These are phyloP conservation scores for Aschersonia sp. DNA, from an alignment of 2,329 filamentous ascomycete genomes.

Conservation along the genomic window DNA sequence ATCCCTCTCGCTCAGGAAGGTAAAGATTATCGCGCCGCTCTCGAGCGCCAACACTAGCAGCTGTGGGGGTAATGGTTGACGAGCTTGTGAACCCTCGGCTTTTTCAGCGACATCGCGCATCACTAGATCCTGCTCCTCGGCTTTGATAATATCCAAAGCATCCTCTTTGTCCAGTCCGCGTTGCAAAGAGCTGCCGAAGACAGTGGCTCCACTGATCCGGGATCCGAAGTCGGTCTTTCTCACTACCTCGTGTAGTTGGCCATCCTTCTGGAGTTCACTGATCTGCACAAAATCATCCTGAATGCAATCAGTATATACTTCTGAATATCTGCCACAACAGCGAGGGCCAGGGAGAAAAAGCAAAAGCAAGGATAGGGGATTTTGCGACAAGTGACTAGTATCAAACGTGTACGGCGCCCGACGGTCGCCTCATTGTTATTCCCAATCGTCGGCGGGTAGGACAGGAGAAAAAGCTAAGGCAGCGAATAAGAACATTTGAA, in stretches of 20 bases:
- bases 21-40: conserved; percentile 58
- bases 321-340: too few species aligned
- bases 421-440: too few species aligned
- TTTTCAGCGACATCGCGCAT: conserved; percentile 16
- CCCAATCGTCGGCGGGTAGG: too few species aligned
- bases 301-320: too few species aligned
- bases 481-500: background rate
- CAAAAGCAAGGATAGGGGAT: too few species aligned
- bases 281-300: conserved; percentile 71
- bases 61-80: conserved; percentile 51
- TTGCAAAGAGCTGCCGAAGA: conserved; percentile 47
- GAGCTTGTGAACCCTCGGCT: conserved; percentile 1
- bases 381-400: too few species aligned
- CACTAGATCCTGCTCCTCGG: conserved; percentile 23
- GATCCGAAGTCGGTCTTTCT: conserved; percentile 66
- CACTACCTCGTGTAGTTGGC: conserved; percentile 61
- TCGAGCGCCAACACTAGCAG: conserved; percentile 65
- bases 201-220: conserved; percentile 63
- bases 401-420: too few species aligned
- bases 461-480: background rate
- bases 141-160: conserved; percentile 16
- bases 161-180: conserved; percentile 17
- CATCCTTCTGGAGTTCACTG: conserved; percentile 55
- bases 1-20: conserved; percentile 43
- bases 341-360: too few species aligned